Percentiles rank a stretch among this genome's conserved stretches.
Conservation (phyloP, 805 yeast genomes). For the Grigorovia transvaalensis region DNA sequence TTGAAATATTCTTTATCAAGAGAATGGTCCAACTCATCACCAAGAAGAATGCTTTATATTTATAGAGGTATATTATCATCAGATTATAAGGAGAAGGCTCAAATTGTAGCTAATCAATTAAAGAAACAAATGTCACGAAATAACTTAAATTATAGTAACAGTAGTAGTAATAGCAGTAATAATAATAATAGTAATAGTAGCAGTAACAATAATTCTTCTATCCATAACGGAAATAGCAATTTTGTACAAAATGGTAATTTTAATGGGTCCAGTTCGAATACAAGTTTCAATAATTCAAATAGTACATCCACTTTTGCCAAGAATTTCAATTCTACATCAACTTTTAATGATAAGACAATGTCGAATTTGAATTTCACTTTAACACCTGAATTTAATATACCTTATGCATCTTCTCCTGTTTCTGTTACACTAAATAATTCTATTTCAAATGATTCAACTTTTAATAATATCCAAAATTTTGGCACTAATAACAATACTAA, state of each 20-base stretch:
- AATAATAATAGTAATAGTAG: neutral
- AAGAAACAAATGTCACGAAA: conserved; percentile 15
- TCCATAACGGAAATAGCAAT: neutral
- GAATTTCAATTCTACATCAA: neutral
- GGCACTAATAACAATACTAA: neutral
- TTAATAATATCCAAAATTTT: conserved; percentile 1
- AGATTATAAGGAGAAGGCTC: conserved; percentile 67
- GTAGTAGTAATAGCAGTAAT: neutral
- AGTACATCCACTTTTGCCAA: neutral
- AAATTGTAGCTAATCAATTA: conserved; percentile 34
- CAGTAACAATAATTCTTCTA: neutral
- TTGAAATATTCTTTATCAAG: conserved; percentile 66
- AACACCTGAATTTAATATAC: conserved; percentile 36
- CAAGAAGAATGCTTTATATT: conserved; percentile 80
- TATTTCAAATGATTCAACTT: conserved; percentile 1
- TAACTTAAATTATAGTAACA: neutral
- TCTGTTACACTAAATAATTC: conserved; percentile 44
- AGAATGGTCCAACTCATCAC: conserved; percentile 88
- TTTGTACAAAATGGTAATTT: neutral
- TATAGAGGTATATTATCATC: conserved; percentile 68
- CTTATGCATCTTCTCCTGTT: conserved; percentile 69
- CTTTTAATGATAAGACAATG: conserved; percentile 1
- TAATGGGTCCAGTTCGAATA: neutral
- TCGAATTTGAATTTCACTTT: conserved; percentile 15
- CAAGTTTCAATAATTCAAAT: neutral